Evolutionary conservation across 805 yeast species (phyloP).

Genomic region (Wickerhamomyces hampshirensis): DNA sequence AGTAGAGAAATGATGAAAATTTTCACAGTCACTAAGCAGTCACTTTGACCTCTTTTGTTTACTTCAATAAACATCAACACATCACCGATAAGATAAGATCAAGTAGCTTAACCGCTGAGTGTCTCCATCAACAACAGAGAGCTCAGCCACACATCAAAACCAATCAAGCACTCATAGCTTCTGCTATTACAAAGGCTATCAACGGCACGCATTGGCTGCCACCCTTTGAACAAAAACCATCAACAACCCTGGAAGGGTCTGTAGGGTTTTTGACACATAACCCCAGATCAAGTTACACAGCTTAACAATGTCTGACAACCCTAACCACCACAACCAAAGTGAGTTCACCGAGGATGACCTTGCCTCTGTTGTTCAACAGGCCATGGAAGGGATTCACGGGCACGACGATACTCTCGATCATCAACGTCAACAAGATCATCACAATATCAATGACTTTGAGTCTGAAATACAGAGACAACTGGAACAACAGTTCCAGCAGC

Average conservation of each 20-base stretch:
- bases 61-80: conserved; percentile 18
- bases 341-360: conserved; percentile 27
- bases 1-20: conserved; percentile 13
- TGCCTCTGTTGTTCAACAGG: conserved; percentile 36
- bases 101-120: background rate
- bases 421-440: conserved; percentile 4
- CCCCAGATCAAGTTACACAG: background rate
- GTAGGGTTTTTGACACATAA: conserved; percentile 1
- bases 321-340: too few relatives aligned
- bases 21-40: conserved; percentile 31
- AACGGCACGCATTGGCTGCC: background rate
- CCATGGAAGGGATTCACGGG: conserved; percentile 26
- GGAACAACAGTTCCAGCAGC: conserved; percentile 17
- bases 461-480: conserved; percentile 22
- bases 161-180: background rate
- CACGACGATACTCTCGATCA: conserved; percentile 4
- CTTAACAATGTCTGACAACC: conserved; percentile 3
- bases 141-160: background rate
- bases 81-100: conserved; percentile 10
- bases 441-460: conserved; percentile 17
- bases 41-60: conserved; percentile 15
- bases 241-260: background rate
- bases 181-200: background rate
- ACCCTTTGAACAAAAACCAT: background rate
- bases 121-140: background rate